phyloP scores from a whole-genome alignment of 345 rosid genomes.

The Acer negundo region DNA sequence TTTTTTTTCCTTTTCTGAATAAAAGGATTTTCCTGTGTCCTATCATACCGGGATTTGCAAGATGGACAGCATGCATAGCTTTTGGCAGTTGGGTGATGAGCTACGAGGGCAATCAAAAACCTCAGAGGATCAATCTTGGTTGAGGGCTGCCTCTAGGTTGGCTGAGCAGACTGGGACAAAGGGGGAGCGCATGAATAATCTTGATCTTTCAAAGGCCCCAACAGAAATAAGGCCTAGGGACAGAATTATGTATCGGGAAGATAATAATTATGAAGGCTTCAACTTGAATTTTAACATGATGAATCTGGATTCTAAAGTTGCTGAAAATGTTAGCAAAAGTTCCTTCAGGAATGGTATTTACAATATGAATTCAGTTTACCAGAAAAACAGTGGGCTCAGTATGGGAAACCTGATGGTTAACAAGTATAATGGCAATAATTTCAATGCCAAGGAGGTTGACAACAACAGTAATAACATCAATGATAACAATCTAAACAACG shows the following conservation, averaged over 20 bases:
- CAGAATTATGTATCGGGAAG: slow-evolving; percentile 76
- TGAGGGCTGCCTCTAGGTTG: slow-evolving; percentile 79
- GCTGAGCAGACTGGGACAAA: slow-evolving; percentile 85
- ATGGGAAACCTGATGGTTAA: slow-evolving; percentile 46
- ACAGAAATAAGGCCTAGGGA: slow-evolving; percentile 64
- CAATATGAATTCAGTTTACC: slow-evolving; percentile 73
- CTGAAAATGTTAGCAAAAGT: slow-evolving; percentile 55
- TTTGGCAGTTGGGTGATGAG: slow-evolving; percentile 97
- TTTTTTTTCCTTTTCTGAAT: background rate
- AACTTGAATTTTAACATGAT: slow-evolving; percentile 85
- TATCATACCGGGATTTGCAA: slow-evolving; percentile 32
- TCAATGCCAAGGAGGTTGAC: slow-evolving; percentile 48
- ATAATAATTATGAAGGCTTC: slow-evolving; percentile 62
- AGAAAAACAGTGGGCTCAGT: slow-evolving; percentile 55
- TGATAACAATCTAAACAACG: slow-evolving; percentile 41
- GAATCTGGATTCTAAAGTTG: slow-evolving; percentile 66
- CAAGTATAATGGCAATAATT: slow-evolving; percentile 70
- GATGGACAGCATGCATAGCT: slow-evolving; percentile 67
- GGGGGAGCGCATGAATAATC: slow-evolving; percentile 88
- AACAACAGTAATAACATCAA: slow-evolving; percentile 43
- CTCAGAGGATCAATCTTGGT: slow-evolving; percentile 88
- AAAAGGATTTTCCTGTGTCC: background rate
- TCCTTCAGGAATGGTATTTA: slow-evolving; percentile 53
- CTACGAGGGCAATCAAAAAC: slow-evolving; percentile 87
- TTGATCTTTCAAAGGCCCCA: slow-evolving; percentile 74